These are phyloP conservation scores for Mortierella antarctica DNA, from an alignment of 192 early-diverging fungal species.

Conservation along the genomic window DNA sequence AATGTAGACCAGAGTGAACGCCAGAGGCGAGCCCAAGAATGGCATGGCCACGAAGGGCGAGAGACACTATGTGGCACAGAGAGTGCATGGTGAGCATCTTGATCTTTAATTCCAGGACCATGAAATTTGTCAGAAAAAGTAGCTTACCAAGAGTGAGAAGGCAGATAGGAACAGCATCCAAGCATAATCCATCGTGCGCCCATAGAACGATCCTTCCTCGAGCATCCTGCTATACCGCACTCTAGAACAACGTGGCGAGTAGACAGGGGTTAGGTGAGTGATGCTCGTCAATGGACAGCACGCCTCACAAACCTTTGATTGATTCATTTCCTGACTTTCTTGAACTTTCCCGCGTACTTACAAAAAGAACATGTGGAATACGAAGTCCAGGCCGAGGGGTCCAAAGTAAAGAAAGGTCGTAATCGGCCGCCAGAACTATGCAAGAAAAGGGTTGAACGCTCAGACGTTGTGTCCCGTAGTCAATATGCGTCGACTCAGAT, in stretches of 20 bases:
- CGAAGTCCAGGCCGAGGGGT: conserved; percentile 86
- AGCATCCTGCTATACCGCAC: conserved; percentile 90
- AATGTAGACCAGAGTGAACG: conserved; percentile 91
- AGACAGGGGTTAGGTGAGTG: neutral
- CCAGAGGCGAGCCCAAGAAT: conserved; percentile 86
- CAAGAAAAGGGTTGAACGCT: neutral
- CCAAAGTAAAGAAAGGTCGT: conserved; percentile 98
- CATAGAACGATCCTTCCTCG: conserved; percentile 94
- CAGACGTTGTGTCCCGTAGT: conserved; percentile 1
- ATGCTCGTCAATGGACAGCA: neutral
- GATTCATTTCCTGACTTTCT: neutral
- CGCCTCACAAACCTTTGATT: neutral
- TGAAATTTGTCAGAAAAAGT: neutral
- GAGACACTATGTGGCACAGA: neutral
- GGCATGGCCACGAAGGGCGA: conserved; percentile 67
- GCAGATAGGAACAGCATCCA: conserved; percentile 87
- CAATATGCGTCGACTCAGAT: neutral
- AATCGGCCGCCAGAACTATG: conserved; percentile 90
- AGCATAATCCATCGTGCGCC: conserved; percentile 90
- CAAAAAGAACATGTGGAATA: conserved; percentile 95
- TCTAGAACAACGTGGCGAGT: conserved; percentile 37
- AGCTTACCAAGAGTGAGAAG: conserved; percentile 63
- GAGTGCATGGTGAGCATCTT: neutral
- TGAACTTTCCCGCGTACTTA: conserved; percentile 25
- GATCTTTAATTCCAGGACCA: conserved; percentile 18